Conservation (phyloP, 768 basidiomycete species). For the Lentinula sp. region DNA sequence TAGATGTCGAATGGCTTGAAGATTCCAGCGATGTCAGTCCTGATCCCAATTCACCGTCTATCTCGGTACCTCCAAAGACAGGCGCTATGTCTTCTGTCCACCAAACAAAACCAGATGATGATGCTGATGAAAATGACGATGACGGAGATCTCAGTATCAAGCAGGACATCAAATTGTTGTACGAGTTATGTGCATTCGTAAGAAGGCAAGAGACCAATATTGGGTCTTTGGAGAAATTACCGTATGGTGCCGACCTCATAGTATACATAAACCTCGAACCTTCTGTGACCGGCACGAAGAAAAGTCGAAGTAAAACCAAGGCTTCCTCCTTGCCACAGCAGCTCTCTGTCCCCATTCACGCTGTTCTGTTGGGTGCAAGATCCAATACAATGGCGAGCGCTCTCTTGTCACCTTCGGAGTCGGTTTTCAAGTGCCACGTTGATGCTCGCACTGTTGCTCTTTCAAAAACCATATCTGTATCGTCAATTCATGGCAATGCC, state of each 20-base stretch:
- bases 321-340: background rate
- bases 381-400: background rate
- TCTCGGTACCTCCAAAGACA: background rate
- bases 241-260: conserved; percentile 60
- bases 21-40: background rate
- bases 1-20: conserved; percentile 23
- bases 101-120: conserved; percentile 2
- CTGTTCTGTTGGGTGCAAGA: background rate
- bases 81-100: background rate
- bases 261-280: conserved; percentile 29
- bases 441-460: conserved; percentile 18
- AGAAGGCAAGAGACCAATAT: background rate
- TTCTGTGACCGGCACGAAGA: background rate
- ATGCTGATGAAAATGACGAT: conserved; percentile 24
- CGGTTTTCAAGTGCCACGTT: background rate
- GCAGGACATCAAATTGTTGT: conserved; percentile 28
- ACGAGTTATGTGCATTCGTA: conserved; percentile 24
- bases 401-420: background rate
- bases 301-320: background rate
- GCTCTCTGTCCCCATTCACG: background rate
- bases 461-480: conserved; percentile 23
- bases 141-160: conserved; percentile 27
- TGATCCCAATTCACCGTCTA: background rate
- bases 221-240: conserved; percentile 12
- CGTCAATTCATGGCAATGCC: background rate